Base-by-base conservation (phyloP, 1,139 yeast genomes). In the Debaryomyces singareniensis region DNA sequence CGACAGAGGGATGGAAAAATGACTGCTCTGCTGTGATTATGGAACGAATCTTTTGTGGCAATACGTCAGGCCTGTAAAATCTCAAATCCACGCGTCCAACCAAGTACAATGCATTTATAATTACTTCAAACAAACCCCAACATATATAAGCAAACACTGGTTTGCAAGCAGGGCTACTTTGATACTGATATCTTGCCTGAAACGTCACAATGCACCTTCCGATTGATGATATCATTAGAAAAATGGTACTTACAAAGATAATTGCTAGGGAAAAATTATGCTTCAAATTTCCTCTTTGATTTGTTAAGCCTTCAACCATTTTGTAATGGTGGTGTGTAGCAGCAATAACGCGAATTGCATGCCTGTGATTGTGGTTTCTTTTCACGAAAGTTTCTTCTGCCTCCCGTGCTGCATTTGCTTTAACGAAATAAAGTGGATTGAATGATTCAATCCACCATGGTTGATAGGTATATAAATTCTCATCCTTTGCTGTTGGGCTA, bases 391-490 rank as follows among this genome's bases (percentile, higher is more conserved):
- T 48, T 30, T 54, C 61, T 38, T 58, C 70, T 3, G 70, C 70
- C 23, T 56, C 52, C 36, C 51, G 51, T 3, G 64, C 61, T 5
- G 70, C 71, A 29, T 52, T 49, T 26, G 53, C 53, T 38, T 51
- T 46, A 15, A 63, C 70, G 43, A 61, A 65, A 40, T 65, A 64
- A 28, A 60, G 55, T n/a, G 69, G 65, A 24, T 52, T 44, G 42
- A 65, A 65, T 12, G 62, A 54, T 42, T 63, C 68, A 37, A 65
- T 55, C 71, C 71, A 65, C 71, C 71, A 64, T 18, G 71, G 69
- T 39, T 65, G 71, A 39, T 61, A 64, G 9, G 69, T 62, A 45
- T 61, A 62, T 35, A 61, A 53, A 33, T 53, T 55, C 38, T 62
- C 68, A 47, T 64, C 71, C 40, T 63, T 63, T 30, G 46, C 39